Evolutionary conservation across 1,139 yeast species (phyloP), one percentile per base, ranked within the genome.

Genomic region (Kodamaea sp.): DNA sequence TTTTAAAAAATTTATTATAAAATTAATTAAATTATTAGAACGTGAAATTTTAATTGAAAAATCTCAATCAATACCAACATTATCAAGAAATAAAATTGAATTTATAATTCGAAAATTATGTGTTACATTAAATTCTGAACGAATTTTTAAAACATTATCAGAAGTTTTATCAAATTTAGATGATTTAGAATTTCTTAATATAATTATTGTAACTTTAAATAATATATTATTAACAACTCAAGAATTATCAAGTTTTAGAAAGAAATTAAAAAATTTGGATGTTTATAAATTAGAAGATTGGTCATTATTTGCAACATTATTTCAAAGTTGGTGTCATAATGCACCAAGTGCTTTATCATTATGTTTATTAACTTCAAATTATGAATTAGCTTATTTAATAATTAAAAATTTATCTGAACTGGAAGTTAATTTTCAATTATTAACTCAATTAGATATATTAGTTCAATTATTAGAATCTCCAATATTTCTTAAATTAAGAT

Each of bases 261-360:
- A 78, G 46, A 78, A 85, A 53, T 66, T 92, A 37, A 79, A 70
- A 44, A 66, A 57, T 37, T 58, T 73, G 32, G 78, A 72, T 39
- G 58, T 63, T 4, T 70, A 73, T 39, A 68, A 67, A 40, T 44
- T 63, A 6, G 85, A 81, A 35, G 96, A 89, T 41, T 81, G 84
- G 70, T 62, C 73, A 25, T 69, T 90, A 37, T 94, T 94, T 59
- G 75, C 86, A 11, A 72, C 83, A 0, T 68, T 94, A 40, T 94
- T 92, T 63, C 81, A 78, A 53, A 82, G 95, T 41, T 94, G 98
- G 98, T 83, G 96, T 51, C 85, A 85, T 48, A 90, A 89, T 57
- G 81, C 96, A 0, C 89, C 95, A 1, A 92, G 97, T 23, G 88
- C 92, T 0, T 68, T 94, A 32, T 82, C 96, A 0, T 69, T 94